phyloP scores from a whole-genome alignment of 495 filamentous ascomycete species.

The Aspergillus carlsbadensis region DNA sequence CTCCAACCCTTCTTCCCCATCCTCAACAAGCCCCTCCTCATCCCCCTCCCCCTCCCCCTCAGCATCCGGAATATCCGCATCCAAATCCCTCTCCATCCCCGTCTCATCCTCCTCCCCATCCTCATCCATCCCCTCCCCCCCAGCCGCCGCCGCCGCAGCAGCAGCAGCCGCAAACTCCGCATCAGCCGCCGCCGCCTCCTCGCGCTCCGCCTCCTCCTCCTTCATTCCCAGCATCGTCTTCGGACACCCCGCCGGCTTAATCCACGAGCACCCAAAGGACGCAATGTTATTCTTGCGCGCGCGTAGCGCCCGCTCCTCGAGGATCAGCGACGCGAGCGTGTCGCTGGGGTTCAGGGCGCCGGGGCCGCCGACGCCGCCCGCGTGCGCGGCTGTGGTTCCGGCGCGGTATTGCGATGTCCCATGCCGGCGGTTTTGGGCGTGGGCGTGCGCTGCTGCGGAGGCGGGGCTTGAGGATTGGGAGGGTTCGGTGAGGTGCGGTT shows the following conservation, averaged over 20 bases:
- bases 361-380: background rate
- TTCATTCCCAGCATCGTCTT: conserved; percentile 76
- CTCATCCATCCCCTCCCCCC: conserved; percentile 26
- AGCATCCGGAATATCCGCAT: conserved; percentile 49
- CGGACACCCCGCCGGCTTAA: conserved; percentile 69
- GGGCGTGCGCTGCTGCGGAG: conserved; percentile 15
- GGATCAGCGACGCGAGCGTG: conserved; percentile 57
- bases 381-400: background rate
- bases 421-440: conserved; percentile 6
- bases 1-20: conserved; percentile 30
- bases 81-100: conserved; percentile 47
- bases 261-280: conserved; percentile 75
- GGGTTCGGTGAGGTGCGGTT: conserved; percentile 16
- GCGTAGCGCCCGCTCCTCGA: conserved; percentile 67
- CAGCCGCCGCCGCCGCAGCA: conserved; percentile 52
- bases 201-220: conserved; percentile 75
- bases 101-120: conserved; percentile 31
- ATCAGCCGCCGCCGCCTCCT: conserved; percentile 70
- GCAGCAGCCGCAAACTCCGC: conserved; percentile 65
- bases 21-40: conserved; percentile 23
- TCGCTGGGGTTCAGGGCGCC: conserved; percentile 2
- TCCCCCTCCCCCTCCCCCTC: conserved; percentile 1
- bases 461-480: conserved; percentile 22
- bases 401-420: background rate
- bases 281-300: conserved; percentile 69